Percentiles rank a stretch among this genome's conserved stretches.
phyloP scores from a whole-genome alignment of 257 asterid species.

The Voacanga thouarsii region DNA sequence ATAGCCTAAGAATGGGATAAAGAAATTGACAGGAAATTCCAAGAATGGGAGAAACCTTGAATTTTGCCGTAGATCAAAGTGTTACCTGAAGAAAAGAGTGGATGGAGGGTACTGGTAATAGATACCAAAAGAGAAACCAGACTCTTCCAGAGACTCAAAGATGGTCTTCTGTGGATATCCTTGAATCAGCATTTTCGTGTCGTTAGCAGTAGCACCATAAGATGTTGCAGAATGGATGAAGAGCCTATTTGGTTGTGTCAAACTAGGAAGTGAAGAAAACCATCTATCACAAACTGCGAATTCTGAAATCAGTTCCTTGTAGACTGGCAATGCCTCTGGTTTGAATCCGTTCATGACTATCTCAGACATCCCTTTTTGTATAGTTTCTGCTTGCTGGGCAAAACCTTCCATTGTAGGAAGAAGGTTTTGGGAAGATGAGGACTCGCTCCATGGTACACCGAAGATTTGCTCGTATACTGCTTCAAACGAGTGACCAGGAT shows the following conservation, averaged over 20 bases:
- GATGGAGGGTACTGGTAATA: conserved; percentile 64
- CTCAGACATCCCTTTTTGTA: conserved; percentile 46
- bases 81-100: conserved; percentile 64
- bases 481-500: conserved; percentile 76
- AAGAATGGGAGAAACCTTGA: no score
- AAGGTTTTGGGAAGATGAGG: conserved; percentile 15
- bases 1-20: neutral
- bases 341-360: conserved; percentile 63
- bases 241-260: conserved; percentile 75
- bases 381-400: conserved; percentile 69
- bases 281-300: conserved; percentile 78
- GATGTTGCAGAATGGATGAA: conserved; percentile 75
- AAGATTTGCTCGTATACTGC: conserved; percentile 53
- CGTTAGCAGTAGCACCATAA: conserved; percentile 51
- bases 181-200: conserved; percentile 44
- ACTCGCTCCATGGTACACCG: conserved; percentile 45
- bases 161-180: conserved; percentile 73
- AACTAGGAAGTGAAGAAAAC: conserved; percentile 56
- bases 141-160: conserved; percentile 61
- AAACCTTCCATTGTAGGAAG: conserved; percentile 67
- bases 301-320: conserved; percentile 46
- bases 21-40: neutral
- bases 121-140: conserved; percentile 51
- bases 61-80: neutral
- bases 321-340: conserved; percentile 59